Evolutionary conservation across 805 yeast species (phyloP), one percentile per base, ranked within the genome.

Genomic region (Deakozyma indianensis): DNA sequence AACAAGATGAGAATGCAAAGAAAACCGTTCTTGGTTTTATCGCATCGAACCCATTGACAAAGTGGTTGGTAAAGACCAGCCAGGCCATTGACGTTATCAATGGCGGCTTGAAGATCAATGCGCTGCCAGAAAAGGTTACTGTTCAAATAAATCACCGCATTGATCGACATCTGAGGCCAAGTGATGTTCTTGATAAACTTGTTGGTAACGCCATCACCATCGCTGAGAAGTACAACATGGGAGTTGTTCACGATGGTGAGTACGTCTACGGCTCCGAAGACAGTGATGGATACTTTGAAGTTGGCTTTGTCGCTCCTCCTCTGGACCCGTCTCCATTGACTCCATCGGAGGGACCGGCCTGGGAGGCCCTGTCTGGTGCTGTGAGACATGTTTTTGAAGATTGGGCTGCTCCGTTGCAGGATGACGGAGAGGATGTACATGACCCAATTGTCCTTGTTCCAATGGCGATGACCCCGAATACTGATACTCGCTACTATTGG

Each of bases 21-120:
- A 20, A 14, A 7, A 32, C 18, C 18, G 38, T 32, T 7, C 38
- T 48, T 23, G 27, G 45, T 18, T 15, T 44, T 45, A 51, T 58
- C 48, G 43, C 52, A 4, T 16, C 27, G 23, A 40, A 47, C 25
- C 43, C 44, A 16, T 16, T 20, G 21, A 48, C 53, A 32, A 64
- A 69, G 45, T 73, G 69, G 50, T 58, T 73, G 42, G 64, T 79
- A 21, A 65, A 69, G 48, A 82, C 90, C 1, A 71, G 85, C 3
- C 83, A 77, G 60, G 83, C 88, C 1, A 67, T 75, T 43, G 86
- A 80, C 55, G 68, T 79, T 24, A 66, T 83, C 47, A 59, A 63
- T 16, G 92, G 92, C 24, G 94, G 94, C 44, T 72, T 76, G 48
- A 83, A 83, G 62, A 69, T 79, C 25, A 83, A 83, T 57, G 86